Percentiles rank a stretch among this genome's conserved stretches.
These are phyloP conservation scores for Cutaneotrichosporon cutaneum DNA, from an alignment of 1,284 basidiomycete genomes.

Conservation along the genomic window DNA sequence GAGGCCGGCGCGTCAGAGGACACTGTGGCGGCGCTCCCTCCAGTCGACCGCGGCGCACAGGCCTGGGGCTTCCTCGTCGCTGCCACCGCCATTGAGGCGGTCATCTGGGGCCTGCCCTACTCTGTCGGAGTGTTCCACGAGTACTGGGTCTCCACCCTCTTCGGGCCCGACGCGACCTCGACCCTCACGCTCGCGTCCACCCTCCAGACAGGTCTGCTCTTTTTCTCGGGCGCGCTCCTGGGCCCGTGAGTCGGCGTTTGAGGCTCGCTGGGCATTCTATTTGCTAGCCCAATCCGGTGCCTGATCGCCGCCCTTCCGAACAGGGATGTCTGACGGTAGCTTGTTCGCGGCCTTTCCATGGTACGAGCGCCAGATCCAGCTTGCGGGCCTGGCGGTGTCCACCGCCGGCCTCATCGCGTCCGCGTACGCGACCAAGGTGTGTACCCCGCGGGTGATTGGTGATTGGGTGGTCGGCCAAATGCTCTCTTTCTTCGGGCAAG, in stretches of 20 bases:
- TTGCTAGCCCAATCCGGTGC: background rate
- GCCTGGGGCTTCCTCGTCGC: slow-evolving; percentile 50
- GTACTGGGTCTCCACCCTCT: slow-evolving; percentile 45
- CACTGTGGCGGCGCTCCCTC: slow-evolving; percentile 28
- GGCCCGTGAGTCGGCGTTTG: slow-evolving; percentile 37
- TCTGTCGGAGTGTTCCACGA: slow-evolving; percentile 48
- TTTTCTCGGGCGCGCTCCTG: slow-evolving; percentile 41
- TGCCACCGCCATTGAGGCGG: slow-evolving; percentile 44
- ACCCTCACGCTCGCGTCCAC: slow-evolving; percentile 44
- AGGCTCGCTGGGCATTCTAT: too few relatives aligned
- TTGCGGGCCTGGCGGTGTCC: slow-evolving; percentile 14
- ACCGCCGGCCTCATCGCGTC: slow-evolving; percentile 15
- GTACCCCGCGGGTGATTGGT: slow-evolving; percentile 3
- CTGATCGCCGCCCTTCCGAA: background rate
- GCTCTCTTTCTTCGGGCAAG: background rate
- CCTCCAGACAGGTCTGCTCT: slow-evolving; percentile 48
- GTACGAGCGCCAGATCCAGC: slow-evolving; percentile 23
- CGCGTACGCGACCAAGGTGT: slow-evolving; percentile 30
- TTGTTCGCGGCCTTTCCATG: slow-evolving; percentile 21
- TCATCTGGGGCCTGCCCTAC: slow-evolving; percentile 51
- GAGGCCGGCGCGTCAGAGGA: slow-evolving; percentile 7
- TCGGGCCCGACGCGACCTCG: slow-evolving; percentile 26
- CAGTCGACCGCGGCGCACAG: slow-evolving; percentile 43
- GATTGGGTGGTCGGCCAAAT: too few relatives aligned
- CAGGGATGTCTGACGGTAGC: slow-evolving; percentile 16